These are phyloP conservation scores for Jimgerdemannia lactiflua DNA, from an alignment of 192 early-diverging fungal species.

Conservation along the genomic window DNA sequence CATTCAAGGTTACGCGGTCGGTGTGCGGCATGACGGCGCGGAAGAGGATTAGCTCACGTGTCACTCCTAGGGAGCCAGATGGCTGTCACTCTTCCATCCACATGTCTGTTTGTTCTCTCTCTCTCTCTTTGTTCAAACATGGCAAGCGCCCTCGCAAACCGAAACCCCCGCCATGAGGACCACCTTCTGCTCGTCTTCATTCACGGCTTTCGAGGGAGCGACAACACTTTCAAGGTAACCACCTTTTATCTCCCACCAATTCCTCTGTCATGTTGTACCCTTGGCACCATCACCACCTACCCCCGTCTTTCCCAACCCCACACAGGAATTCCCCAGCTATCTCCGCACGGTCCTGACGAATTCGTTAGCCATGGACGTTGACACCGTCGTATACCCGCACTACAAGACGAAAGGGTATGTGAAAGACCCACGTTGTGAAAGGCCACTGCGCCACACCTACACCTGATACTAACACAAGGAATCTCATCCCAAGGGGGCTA, in stretches of 20 bases:
- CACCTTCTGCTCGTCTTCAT: constrained; percentile 52
- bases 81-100: too few relatives aligned
- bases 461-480: too few relatives aligned
- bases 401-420: constrained; percentile 53
- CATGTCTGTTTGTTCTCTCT: too few relatives aligned
- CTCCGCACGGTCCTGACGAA: constrained; percentile 43
- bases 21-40: too few relatives aligned
- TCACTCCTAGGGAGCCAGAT: too few relatives aligned
- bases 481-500: constrained; percentile 13
- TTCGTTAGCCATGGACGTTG: constrained; percentile 34
- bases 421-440: neutral
- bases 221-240: constrained; percentile 40
- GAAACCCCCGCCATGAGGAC: constrained; percentile 5
- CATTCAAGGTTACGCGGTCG: too few relatives aligned
- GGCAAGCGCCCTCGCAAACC: neutral
- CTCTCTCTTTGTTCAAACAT: too few relatives aligned
- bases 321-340: constrained; percentile 50
- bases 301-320: neutral
- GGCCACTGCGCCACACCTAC: neutral
- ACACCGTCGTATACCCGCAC: constrained; percentile 49
- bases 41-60: too few relatives aligned
- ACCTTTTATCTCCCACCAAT: too few relatives aligned
- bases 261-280: too few relatives aligned
- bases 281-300: too few relatives aligned
- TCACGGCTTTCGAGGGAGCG: constrained; percentile 57